Conservation (phyloP, 352 stramenopile genomes). For the Globisporangium viniferum region DNA sequence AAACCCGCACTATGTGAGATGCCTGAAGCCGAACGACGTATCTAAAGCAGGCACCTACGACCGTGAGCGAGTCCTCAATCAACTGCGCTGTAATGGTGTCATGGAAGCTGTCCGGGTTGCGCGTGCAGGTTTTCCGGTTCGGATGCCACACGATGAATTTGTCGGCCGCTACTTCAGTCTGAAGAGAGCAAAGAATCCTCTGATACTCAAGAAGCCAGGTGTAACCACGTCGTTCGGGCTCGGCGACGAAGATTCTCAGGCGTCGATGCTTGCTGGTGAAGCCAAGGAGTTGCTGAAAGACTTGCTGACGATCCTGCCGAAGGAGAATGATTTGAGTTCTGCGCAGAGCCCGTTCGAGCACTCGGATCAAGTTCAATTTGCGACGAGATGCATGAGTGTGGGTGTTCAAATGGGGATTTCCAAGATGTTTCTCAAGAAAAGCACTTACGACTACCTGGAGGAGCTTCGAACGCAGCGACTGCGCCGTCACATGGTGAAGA, state of each 20-base stretch:
- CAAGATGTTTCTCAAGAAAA: constrained; percentile 95
- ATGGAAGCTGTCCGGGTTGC: constrained; percentile 87
- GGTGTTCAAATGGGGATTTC: constrained; percentile 91
- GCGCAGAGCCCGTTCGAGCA: constrained; percentile 71
- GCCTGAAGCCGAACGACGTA: constrained; percentile 87
- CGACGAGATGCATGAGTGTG: constrained; percentile 49
- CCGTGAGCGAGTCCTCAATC: constrained; percentile 70
- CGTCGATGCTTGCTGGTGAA: constrained; percentile 45
- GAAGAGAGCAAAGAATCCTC: constrained; percentile 45
- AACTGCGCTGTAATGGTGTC: constrained; percentile 84
- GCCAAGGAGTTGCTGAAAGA: constrained; percentile 77
- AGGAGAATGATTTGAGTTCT: constrained; percentile 72
- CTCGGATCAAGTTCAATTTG: constrained; percentile 67
- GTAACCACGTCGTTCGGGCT: constrained; percentile 39
- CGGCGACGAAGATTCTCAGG: constrained; percentile 35
- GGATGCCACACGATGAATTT: constrained; percentile 74
- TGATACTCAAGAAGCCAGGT: constrained; percentile 26
- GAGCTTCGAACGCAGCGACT: constrained; percentile 72
- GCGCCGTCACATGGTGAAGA: constrained; percentile 69
- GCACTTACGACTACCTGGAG: constrained; percentile 90
- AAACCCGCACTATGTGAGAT: constrained; percentile 87
- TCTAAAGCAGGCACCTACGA: constrained; percentile 59
- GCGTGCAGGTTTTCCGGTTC: constrained; percentile 78
- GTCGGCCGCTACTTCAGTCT: constrained; percentile 74
- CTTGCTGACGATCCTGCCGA: constrained; percentile 89